Base-by-base conservation (phyloP, 306 rosid species). In the Comarum palustre region DNA sequence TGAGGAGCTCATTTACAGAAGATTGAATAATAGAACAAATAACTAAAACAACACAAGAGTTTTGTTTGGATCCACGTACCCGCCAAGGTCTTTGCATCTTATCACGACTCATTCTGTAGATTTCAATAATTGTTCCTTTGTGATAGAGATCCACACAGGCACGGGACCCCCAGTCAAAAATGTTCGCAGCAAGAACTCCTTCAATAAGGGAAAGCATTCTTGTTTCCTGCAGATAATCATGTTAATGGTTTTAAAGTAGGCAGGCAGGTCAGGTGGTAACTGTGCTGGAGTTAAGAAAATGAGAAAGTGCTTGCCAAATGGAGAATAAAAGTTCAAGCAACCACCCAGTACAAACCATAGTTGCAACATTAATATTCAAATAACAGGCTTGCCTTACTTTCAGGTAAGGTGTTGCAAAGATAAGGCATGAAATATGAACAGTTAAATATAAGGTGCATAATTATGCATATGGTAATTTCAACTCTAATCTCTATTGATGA, bases 161-260 rank as follows among this genome's bases (percentile, higher is more conserved):
- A 61, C 96, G 96, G 62, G 99, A 92, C 52, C 99, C 99, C 99
- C 99, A 95, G 75, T 95, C 99, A 41, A 95, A 92, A 71, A 95
- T 95, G 81, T 95, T 95, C 27, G 97, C 99, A 69, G 97, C 99
- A 62, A 95, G 99, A 78, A 95, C 97, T 71, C 99, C 99, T 86
- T 92, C 97, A 73, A 95, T 88, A 46, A 95, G 89, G 16, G 90
- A 83, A 73, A 95, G 96, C 45, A 95, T 74, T 79, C 97, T 91
- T 13, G 90, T 78, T 82, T 95, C 96, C 99, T 95, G 88, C 73
- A 77, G 77, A 85, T 72, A 45, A 73, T 71, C 48, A 48, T 59
- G 83, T 70, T 66, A 57, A 34, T 47, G 71, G 66, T 67, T 72
- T 41, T 32, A 31, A 60, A 73, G 51, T 54, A 58, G 54, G 38